Conservation (phyloP, 768 basidiomycete genomes). For the Lentinula raphanica region DNA sequence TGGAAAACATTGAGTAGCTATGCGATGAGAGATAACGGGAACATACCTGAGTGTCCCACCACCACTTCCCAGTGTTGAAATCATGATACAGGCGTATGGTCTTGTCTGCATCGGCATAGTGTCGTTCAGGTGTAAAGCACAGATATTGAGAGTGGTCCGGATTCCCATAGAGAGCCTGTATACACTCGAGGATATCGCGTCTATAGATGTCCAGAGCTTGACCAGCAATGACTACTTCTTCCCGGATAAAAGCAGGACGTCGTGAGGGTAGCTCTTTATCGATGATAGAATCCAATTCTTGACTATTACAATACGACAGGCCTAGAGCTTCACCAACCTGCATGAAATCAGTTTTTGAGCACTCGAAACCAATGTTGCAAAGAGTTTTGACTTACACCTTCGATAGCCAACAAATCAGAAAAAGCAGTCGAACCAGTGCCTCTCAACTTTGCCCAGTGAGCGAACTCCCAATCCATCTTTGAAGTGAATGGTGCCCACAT, state of each 20-base stretch:
- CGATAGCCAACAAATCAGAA: constrained; percentile 22
- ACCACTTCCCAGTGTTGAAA: constrained; percentile 47
- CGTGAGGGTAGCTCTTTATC: constrained; percentile 19
- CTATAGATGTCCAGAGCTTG: constrained; percentile 27
- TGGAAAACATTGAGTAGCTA: neutral
- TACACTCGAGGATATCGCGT: constrained; percentile 30
- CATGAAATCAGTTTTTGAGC: neutral
- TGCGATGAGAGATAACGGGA: neutral
- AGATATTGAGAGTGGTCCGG: constrained; percentile 26
- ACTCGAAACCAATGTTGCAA: neutral
- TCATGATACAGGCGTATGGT: constrained; percentile 30
- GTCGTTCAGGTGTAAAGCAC: constrained; percentile 28
- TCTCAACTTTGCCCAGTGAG: constrained; percentile 23
- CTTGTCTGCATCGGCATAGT: constrained; percentile 25
- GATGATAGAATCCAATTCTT: constrained; percentile 26
- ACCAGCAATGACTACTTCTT: constrained; percentile 22
- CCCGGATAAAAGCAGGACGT: constrained; percentile 20
- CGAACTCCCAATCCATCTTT: constrained; percentile 11
- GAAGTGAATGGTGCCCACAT: constrained; percentile 19
- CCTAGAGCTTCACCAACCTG: constrained; percentile 21
- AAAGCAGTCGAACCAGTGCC: constrained; percentile 13
- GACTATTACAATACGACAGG: constrained; percentile 26
- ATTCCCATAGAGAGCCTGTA: constrained; percentile 28
- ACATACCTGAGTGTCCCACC: constrained; percentile 45
- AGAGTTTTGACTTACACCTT: constrained; percentile 17